These are phyloP conservation scores for Elaeagnus macrophylla DNA, from an alignment of 306 rosid genomes.

Conservation along the genomic window DNA sequence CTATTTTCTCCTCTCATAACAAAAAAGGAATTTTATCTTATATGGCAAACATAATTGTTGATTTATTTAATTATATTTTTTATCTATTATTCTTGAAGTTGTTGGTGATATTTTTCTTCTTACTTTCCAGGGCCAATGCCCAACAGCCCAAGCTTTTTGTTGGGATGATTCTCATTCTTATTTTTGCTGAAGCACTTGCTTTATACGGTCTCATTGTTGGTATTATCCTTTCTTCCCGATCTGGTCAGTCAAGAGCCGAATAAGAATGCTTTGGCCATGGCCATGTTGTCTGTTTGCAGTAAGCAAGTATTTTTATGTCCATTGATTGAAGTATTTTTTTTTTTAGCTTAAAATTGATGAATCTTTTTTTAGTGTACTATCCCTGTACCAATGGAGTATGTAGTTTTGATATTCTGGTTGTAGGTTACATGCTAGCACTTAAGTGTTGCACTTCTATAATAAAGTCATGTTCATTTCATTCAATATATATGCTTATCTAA, in stretches of 20 bases:
- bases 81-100: background rate
- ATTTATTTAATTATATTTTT: too few relatives aligned
- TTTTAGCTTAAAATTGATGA: background rate
- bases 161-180: conserved; percentile 56
- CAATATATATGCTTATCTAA: too few relatives aligned
- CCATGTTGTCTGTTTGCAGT: background rate
- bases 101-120: background rate
- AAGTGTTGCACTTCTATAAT: too few relatives aligned
- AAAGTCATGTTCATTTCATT: too few relatives aligned
- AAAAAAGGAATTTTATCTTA: too few relatives aligned
- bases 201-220: conserved; percentile 55
- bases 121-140: conserved; percentile 43
- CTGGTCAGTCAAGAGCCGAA: conserved; percentile 57
- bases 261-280: conserved; percentile 15
- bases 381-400: too few relatives aligned
- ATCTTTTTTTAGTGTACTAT: too few relatives aligned
- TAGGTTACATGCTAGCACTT: too few relatives aligned
- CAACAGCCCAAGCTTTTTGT: conserved; percentile 59
- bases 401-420: too few relatives aligned
- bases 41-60: too few relatives aligned
- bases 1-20: too few relatives aligned
- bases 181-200: conserved; percentile 55
- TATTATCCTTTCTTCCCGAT: conserved; percentile 54
- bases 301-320: background rate
- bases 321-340: conserved; percentile 1